Evolutionary conservation across 176 grass and related monocot species (phyloP), one percentile per base, ranked within the genome.

Genomic region (Bolboschoenus planiculmis): DNA sequence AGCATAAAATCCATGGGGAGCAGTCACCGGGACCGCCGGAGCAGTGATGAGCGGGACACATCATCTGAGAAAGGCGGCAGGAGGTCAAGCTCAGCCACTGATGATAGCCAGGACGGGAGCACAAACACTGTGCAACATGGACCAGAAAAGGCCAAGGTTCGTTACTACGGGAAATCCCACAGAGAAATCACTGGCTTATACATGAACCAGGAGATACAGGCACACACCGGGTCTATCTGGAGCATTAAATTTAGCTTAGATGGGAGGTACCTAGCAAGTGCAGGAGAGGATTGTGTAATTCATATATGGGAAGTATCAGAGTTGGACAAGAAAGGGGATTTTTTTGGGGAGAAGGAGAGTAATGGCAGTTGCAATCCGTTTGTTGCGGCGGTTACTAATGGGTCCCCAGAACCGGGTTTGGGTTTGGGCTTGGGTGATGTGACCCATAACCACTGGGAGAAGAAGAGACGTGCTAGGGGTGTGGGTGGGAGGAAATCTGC

Each of bases 251-350:
- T 99, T 54, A 99, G 89, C 74, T 84, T 85, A 15, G 89, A 99
- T 80, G 96, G 93, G 10, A 86, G 67, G 50, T 99, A 93, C 78
- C 84, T 99, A 34, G 96, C 96, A 0, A 99, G 86, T 78, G 96
- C 96, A 24, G 96, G 96, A 54, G 93, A 95, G 84, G 96, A 99
- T 79, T 86, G 96, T 44, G 80, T 93, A 34, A 99, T 99, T 86
- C 92, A 99, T 90, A 90, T 99, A 56, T 95, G 93, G 96, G 87
- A 99, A 61, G 91, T 99, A 34, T 87, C 68, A 4, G 87, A 91
- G 46, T 84, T 88, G 71, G 87, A 89, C 67, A 95, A 86, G 74
- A 87, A 70, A 73, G 84, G 20, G 24, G 91, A 89, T 15, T 86
- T 79, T 20, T 65, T 80, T 37, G 73, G 62, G 44, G 78, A 46